phyloP scores from a whole-genome alignment of 139 green algal species.

The Diplosphaera chodatii region DNA sequence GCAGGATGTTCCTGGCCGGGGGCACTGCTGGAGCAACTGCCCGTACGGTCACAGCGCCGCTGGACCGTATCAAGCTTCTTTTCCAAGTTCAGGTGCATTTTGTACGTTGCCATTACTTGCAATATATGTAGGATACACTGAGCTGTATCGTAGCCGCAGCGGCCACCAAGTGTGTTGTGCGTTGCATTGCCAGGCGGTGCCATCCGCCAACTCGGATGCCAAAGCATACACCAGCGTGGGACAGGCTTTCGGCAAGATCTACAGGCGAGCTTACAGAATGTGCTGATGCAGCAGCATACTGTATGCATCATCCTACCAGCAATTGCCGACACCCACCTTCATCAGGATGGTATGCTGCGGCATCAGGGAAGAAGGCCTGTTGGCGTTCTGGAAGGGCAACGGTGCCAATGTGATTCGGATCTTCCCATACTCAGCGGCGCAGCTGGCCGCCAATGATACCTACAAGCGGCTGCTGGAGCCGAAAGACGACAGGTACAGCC shows the following conservation, averaged over 20 bases:
- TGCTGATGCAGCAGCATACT: no score
- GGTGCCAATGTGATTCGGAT: conserved; percentile 85
- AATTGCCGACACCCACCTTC: no score
- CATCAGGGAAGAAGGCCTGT: conserved; percentile 82
- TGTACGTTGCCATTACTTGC: no score
- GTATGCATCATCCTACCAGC: no score
- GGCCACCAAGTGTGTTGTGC: background rate
- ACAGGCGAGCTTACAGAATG: conserved; percentile 11
- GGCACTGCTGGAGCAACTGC: conserved; percentile 63
- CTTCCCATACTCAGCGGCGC: conserved; percentile 84
- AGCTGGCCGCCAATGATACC: conserved; percentile 40
- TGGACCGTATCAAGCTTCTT: conserved; percentile 91
- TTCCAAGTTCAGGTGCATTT: conserved; percentile 90
- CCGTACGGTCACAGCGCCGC: conserved; percentile 60
- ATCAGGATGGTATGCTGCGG: no score
- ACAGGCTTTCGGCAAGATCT: conserved; percentile 78
- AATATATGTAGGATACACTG: no score
- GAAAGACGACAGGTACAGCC: conserved; percentile 31
- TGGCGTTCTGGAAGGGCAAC: conserved; percentile 93
- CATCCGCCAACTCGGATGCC: conserved; percentile 25
- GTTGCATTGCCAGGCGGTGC: conserved; percentile 27
- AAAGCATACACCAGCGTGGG: conserved; percentile 77
- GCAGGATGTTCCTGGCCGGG: conserved; percentile 41
- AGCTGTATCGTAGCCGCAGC: no score
- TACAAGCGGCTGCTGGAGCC: conserved; percentile 51